Evolutionary conservation across 345 rosid species (phyloP).

Genomic region (Pistacia integerrima): DNA sequence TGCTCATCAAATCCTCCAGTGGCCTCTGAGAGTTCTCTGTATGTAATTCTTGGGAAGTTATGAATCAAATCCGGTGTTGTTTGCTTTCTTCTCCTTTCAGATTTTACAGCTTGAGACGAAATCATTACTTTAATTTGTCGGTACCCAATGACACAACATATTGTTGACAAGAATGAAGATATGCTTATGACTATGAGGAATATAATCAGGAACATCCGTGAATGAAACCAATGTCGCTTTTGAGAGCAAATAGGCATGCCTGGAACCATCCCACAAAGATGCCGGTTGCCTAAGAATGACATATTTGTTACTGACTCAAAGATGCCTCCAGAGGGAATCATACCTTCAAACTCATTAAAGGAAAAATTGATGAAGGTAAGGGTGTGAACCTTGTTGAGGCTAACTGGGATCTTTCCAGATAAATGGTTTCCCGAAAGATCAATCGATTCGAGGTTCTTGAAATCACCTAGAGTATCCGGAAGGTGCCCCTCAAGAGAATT

Average conservation of each 20-base stretch:
- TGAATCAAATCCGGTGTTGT: constrained; percentile 11
- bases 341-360: constrained; percentile 45
- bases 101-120: constrained; percentile 13
- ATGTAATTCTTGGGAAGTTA: constrained; percentile 46
- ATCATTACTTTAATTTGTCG: constrained; percentile 14
- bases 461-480: constrained; percentile 47
- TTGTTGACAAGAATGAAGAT: constrained; percentile 25
- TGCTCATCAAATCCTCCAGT: constrained; percentile 43
- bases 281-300: constrained; percentile 43
- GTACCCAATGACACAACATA: constrained; percentile 35
- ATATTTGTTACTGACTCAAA: constrained; percentile 32
- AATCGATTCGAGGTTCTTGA: constrained; percentile 44
- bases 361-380: constrained; percentile 53
- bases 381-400: constrained; percentile 38
- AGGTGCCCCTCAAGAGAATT: constrained; percentile 50
- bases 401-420: constrained; percentile 46
- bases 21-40: constrained; percentile 50
- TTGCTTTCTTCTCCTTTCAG: not conserved
- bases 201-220: constrained; percentile 33
- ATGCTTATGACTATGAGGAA: constrained; percentile 25
- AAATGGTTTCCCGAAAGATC: constrained; percentile 50
- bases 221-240: constrained; percentile 30
- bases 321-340: constrained; percentile 50
- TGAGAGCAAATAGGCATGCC: constrained; percentile 30
- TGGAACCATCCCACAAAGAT: constrained; percentile 40